Percentiles rank a stretch among this genome's conserved stretches.
These are phyloP conservation scores for Hymenoscyphus linearis DNA, from an alignment of 2,329 filamentous ascomycete genomes.

Conservation along the genomic window DNA sequence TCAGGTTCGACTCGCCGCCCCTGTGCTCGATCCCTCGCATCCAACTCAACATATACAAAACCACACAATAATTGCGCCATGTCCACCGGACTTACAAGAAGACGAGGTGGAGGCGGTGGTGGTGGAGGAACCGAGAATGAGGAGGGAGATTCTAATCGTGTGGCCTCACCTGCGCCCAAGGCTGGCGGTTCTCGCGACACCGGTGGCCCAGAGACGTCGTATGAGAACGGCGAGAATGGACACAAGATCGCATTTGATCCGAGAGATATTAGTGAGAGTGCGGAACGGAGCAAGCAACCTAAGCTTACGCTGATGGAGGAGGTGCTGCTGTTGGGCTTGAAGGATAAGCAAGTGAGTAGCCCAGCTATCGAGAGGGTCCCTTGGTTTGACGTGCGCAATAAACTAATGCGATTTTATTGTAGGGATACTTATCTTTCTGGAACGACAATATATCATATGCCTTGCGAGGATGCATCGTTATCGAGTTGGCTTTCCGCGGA, in stretches of 20 bases:
- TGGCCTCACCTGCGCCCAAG: constrained; percentile 60
- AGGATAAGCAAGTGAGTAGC: constrained; percentile 87
- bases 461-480: constrained; percentile 93
- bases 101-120: constrained; percentile 61
- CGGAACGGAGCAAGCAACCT: constrained; percentile 93
- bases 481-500: constrained; percentile 92
- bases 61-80: constrained; percentile 24
- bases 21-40: constrained; percentile 21
- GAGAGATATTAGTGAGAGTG: constrained; percentile 93
- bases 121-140: constrained; percentile 61
- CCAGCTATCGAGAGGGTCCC: constrained; percentile 7
- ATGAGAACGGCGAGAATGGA: constrained; percentile 88
- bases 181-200: constrained; percentile 53
- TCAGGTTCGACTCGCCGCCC: constrained; percentile 15
- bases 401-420: constrained; percentile 17
- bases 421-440: constrained; percentile 99
- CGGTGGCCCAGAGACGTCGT: constrained; percentile 68
- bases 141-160: constrained; percentile 58
- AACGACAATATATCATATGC: constrained; percentile 99
- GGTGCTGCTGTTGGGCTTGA: constrained; percentile 87
- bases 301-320: constrained; percentile 99
- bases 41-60: constrained; percentile 15
- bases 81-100: constrained; percentile 54
- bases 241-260: constrained; percentile 99
- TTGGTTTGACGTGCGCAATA: constrained; percentile 5